Evolutionary conservation across 225 moss, liverwort and hornwort genomes (phyloP).

Genomic region (Takakia lepidozioides): DNA sequence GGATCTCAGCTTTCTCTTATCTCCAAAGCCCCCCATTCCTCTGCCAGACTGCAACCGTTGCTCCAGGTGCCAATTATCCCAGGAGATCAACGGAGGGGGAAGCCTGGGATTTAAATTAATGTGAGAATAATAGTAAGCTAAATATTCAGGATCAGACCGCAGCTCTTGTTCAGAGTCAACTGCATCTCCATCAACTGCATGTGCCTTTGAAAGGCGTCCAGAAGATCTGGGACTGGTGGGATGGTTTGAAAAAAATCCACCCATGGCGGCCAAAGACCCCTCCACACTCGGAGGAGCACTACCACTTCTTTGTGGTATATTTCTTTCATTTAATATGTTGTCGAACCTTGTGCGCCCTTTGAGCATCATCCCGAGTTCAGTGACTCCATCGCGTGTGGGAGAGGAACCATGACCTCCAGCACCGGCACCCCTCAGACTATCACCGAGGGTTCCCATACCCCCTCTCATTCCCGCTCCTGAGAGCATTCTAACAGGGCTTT

Average conservation of each 20-base stretch:
- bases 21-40: conserved; percentile 72
- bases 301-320: conserved; percentile 92
- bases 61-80: conserved; percentile 86
- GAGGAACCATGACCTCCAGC: conserved; percentile 46
- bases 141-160: conserved; percentile 83
- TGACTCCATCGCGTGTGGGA: conserved; percentile 67
- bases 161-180: conserved; percentile 71
- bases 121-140: conserved; percentile 80
- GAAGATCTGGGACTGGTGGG: conserved; percentile 40
- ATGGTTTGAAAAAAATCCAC: conserved; percentile 54
- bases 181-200: conserved; percentile 46
- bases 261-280: conserved; percentile 79
- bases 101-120: conserved; percentile 91
- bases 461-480: conserved; percentile 78
- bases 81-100: conserved; percentile 78
- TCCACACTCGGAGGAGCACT: conserved; percentile 99
- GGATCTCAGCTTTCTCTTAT: conserved; percentile 83
- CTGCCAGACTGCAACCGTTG: conserved; percentile 72
- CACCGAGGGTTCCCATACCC: conserved; percentile 62
- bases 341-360: conserved; percentile 79
- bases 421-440: conserved; percentile 51
- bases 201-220: conserved; percentile 27
- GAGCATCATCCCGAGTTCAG: conserved; percentile 73
- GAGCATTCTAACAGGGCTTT: conserved; percentile 89
- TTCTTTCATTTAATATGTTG: conserved; percentile 71